Percentiles rank a stretch among this genome's conserved stretches.
phyloP scores from a whole-genome alignment of 2,329 filamentous ascomycete species.

The Grosmannia clavigera region DNA sequence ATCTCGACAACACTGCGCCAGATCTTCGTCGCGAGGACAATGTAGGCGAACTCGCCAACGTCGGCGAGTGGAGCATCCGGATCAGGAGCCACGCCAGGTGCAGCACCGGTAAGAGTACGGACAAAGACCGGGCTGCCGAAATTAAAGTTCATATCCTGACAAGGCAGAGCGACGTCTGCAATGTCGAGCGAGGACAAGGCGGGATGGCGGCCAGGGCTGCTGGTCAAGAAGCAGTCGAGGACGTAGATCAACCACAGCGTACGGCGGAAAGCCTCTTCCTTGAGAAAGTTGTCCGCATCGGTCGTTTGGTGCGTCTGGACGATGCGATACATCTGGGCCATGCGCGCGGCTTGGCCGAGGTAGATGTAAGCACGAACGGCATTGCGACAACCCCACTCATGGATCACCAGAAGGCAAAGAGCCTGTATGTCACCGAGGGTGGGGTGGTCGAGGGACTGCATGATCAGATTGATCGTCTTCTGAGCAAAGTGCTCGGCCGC shows the following conservation, averaged over 20 bases:
- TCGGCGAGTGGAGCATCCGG: conserved; percentile 29
- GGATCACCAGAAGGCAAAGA: conserved; percentile 47
- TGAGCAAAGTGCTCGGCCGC: conserved; percentile 47
- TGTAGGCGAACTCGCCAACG: conserved; percentile 49
- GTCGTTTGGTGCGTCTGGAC: conserved; percentile 38
- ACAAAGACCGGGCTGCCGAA: conserved; percentile 48
- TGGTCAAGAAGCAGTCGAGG: conserved; percentile 49
- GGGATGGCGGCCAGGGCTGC: conserved; percentile 46
- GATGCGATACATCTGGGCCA: conserved; percentile 52
- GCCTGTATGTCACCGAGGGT: conserved; percentile 49
- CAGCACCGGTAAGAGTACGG: conserved; percentile 36
- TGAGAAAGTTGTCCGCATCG: conserved; percentile 46
- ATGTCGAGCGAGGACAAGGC: conserved; percentile 43
- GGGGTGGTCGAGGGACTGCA: conserved; percentile 46
- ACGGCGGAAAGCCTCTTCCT: conserved; percentile 48
- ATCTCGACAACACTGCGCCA: conserved; percentile 51
- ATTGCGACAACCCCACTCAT: conserved; percentile 50
- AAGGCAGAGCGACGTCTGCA: conserved; percentile 43
- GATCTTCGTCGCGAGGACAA: conserved; percentile 46
- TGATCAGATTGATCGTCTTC: conserved; percentile 45
- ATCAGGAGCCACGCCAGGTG: conserved; percentile 26
- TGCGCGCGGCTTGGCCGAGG: conserved; percentile 48
- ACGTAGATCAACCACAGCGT: conserved; percentile 52
- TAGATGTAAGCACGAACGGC: conserved; percentile 52
- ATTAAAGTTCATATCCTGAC: conserved; percentile 49